Conservation (phyloP, 2,329 filamentous ascomycete genomes). For the Eurotiales sp. region DNA sequence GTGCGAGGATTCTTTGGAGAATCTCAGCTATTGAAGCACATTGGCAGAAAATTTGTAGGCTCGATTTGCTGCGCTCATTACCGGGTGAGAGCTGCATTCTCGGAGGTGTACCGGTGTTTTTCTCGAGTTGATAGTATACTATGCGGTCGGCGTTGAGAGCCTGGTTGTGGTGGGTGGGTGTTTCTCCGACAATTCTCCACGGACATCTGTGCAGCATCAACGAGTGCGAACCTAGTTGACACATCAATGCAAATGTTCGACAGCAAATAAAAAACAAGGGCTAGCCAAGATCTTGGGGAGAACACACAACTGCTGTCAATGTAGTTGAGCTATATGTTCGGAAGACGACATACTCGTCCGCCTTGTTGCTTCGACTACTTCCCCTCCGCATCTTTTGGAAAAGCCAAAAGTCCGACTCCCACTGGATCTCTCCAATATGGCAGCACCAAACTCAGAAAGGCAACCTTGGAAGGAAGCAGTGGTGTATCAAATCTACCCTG, state of each 20-base stretch:
- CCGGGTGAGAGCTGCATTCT: too few relatives aligned
- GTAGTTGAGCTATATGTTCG: not conserved
- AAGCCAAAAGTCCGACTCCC: not conserved
- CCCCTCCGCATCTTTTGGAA: too few relatives aligned
- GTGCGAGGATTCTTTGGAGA: not conserved
- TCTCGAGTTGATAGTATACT: too few relatives aligned
- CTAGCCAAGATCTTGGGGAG: not conserved
- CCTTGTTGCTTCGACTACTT: not conserved
- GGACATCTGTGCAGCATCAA: not conserved
- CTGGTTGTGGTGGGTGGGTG: not conserved
- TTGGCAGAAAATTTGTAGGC: too few relatives aligned
- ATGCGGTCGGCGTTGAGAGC: not conserved
- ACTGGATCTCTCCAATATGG: not conserved
- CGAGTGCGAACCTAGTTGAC: not conserved
- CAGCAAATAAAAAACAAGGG: not conserved
- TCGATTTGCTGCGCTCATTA: too few relatives aligned
- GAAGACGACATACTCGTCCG: not conserved
- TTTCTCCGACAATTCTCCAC: slow-evolving; percentile 5
- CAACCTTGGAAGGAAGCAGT: slow-evolving; percentile 8
- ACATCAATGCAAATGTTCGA: not conserved
- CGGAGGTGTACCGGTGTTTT: not conserved
- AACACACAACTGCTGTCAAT: not conserved
- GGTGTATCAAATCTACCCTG: slow-evolving; percentile 28
- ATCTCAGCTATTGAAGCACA: not conserved
- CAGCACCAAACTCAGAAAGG: slow-evolving; percentile 1